Conservation (phyloP, 148 eudicot genomes). For the Silene conica region DNA sequence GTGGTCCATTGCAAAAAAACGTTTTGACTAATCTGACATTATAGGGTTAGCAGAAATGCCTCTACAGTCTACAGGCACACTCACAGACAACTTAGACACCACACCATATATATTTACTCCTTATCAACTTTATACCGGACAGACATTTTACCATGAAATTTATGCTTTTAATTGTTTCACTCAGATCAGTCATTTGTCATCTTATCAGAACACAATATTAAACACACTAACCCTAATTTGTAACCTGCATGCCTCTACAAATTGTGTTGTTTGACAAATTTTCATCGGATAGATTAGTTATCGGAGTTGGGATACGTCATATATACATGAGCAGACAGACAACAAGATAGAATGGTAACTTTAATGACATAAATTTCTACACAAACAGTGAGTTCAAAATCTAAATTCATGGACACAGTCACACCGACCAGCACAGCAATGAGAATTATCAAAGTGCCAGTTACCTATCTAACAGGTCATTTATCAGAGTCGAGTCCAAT, state of each 20-base stretch:
- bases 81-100: background rate
- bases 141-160: background rate
- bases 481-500: background rate
- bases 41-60: background rate
- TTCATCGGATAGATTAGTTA: background rate
- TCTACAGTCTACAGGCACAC: constrained; percentile 1
- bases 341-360: background rate
- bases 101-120: background rate
- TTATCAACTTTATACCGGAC: background rate
- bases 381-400: background rate
- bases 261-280: background rate
- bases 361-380: background rate
- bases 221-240: too few species aligned
- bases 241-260: background rate
- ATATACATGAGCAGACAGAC: background rate
- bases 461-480: background rate
- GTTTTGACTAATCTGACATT: background rate
- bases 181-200: background rate
- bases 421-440: background rate
- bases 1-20: background rate
- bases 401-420: background rate
- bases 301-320: background rate
- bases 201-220: too few species aligned
- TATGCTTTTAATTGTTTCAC: background rate
- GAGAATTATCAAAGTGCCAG: background rate